A percentile compares a stretch with the other conserved stretches of the same genome.
phyloP scores from a whole-genome alignment of 1,284 basidiomycete species.

The Veloboletus limbatus region DNA sequence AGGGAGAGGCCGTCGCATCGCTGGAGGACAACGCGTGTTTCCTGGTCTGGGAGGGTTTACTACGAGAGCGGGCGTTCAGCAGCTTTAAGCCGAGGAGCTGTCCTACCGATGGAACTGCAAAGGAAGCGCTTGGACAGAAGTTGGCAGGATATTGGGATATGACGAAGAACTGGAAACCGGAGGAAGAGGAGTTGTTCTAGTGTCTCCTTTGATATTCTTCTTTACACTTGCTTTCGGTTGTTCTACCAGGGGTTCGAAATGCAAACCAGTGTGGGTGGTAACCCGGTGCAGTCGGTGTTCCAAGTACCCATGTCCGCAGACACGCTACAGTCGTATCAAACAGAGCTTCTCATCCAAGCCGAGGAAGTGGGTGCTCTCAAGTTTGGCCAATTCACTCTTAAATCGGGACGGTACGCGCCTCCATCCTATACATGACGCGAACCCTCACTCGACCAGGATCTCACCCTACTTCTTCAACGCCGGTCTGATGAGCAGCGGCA shows the following conservation, averaged over 20 bases:
- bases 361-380: constrained; percentile 69
- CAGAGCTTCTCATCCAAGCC: constrained; percentile 46
- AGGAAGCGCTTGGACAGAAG: constrained; percentile 81
- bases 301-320: constrained; percentile 29
- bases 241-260: constrained; percentile 7
- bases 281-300: too few species aligned
- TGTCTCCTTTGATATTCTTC: constrained; percentile 1
- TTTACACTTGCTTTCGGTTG: not conserved
- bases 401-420: constrained; percentile 82
- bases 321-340: constrained; percentile 35
- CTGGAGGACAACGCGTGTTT: constrained; percentile 87
- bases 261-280: too few species aligned
- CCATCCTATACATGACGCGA: constrained; percentile 3
- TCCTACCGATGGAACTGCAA: constrained; percentile 82
- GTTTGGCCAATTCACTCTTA: constrained; percentile 89
- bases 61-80: constrained; percentile 81
- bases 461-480: constrained; percentile 99
- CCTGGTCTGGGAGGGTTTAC: constrained; percentile 89
- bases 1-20: constrained; percentile 36
- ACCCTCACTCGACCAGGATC: constrained; percentile 43
- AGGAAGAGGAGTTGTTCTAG: constrained; percentile 70
- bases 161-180: constrained; percentile 82
- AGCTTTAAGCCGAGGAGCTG: constrained; percentile 82
- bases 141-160: constrained; percentile 92
- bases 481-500: constrained; percentile 82